Evolutionary conservation across 306 rosid genomes (phyloP), one percentile per base, ranked within the genome.

Genomic region (Castanea mollissima): DNA sequence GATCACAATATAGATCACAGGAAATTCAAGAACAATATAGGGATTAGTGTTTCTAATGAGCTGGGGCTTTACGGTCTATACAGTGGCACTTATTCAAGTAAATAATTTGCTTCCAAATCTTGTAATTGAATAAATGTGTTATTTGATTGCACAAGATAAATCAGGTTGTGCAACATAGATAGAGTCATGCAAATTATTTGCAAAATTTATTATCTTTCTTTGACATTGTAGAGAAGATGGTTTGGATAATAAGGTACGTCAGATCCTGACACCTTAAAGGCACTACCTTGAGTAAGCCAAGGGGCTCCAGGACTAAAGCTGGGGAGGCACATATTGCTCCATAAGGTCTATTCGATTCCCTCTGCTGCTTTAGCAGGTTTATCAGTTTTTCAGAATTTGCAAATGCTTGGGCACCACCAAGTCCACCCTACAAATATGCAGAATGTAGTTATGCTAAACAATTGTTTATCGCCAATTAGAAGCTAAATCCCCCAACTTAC

Each of bases 281-380:
- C 72, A 19, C 57, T 89, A 91, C 99, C 99, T 89, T 90, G 34
- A 95, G 90, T 81, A 95, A 82, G 75, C 98, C 99, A 82, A 85
- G 96, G 80, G 96, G 97, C 87, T 95, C 99, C 83, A 95, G 80
- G 80, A 82, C 98, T 60, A 92, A 76, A 72, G 97, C 98, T 16
- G 98, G 98, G 80, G 99, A 95, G 56, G 99, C 98, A 86, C 98
- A 95, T 59, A 95, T 90, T 54, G 99, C 99, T 75, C 97, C 99
- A 79, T 90, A 95, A 64, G 89, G 96, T 87, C 76, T 88, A 81
- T 92, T 88, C 74, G 89, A 91, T 44, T 85, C 93, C 65, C 86
- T 82, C 77, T 95, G 99, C 79, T 80, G 83, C 88, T 89, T 92
- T 71, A 95, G 86, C 87, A 95, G 69, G 71, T 75, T 82, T 69